Conservation (phyloP, 805 yeast genomes). For the Yamadazyma paraphyllophila region DNA sequence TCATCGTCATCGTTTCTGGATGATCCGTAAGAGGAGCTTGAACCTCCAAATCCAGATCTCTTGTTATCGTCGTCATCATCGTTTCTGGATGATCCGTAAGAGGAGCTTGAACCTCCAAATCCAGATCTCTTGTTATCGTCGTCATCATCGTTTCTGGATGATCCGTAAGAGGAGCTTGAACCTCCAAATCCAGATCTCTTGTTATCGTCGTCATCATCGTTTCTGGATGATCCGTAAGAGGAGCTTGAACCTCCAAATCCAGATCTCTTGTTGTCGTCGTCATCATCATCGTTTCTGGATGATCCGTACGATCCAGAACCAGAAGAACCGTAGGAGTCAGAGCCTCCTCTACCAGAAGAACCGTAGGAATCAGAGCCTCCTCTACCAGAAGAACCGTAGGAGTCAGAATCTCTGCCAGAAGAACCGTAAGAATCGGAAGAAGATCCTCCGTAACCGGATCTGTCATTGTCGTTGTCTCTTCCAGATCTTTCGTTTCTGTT, state of each 20-base stretch:
- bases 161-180: constrained; percentile 13
- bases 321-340: constrained; percentile 8
- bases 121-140: constrained; percentile 15
- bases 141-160: constrained; percentile 12
- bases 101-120: constrained; percentile 3
- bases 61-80: constrained; percentile 12
- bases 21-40: background rate
- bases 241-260: too few relatives aligned
- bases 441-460: constrained; percentile 11
- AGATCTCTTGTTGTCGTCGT: constrained; percentile 16
- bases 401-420: constrained; percentile 14
- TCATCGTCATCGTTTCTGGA: constrained; percentile 14
- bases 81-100: constrained; percentile 15
- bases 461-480: constrained; percentile 9
- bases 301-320: constrained; percentile 13
- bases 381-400: constrained; percentile 24
- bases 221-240: background rate
- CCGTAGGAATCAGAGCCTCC: constrained; percentile 14
- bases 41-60: background rate
- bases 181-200: constrained; percentile 4
- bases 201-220: constrained; percentile 20
- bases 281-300: constrained; percentile 9
- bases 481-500: constrained; percentile 4
- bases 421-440: constrained; percentile 29
- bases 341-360: background rate